These are phyloP conservation scores for Canna indica DNA, from an alignment of 176 grass and related monocot species.

Conservation along the genomic window DNA sequence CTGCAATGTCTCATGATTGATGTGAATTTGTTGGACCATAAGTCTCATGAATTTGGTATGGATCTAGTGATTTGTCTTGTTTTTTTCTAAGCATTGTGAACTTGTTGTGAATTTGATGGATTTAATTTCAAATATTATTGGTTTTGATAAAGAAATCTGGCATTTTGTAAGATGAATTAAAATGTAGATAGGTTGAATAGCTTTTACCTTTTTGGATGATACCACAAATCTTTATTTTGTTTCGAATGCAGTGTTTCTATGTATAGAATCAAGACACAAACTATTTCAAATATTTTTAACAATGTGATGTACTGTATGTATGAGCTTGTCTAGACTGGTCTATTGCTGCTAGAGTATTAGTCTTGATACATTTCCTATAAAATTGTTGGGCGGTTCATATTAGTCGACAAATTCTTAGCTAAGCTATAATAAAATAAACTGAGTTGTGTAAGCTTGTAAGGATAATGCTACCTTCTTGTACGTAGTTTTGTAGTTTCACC, in stretches of 20 bases:
- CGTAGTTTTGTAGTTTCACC: too few relatives aligned
- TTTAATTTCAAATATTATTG: neutral
- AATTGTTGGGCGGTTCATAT: too few relatives aligned
- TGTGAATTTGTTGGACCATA: too few relatives aligned
- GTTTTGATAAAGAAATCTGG: neutral
- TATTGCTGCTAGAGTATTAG: too few relatives aligned
- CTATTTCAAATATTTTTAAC: neutral
- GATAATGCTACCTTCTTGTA: too few relatives aligned
- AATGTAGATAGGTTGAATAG: neutral
- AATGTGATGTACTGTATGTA: neutral
- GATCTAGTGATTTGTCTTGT: neutral
- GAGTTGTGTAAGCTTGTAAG: too few relatives aligned
- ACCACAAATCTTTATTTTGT: neutral
- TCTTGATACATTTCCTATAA: too few relatives aligned
- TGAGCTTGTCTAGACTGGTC: too few relatives aligned
- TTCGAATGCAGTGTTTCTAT: neutral
- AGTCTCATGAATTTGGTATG: too few relatives aligned
- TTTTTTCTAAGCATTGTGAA: neutral
- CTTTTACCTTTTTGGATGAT: neutral
- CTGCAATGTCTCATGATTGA: too few relatives aligned
- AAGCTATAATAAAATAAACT: too few relatives aligned
- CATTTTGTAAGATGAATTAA: neutral
- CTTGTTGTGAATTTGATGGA: constrained; percentile 1
- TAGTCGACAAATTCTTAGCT: too few relatives aligned
- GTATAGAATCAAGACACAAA: neutral